phyloP scores from a whole-genome alignment of 352 stramenopile species.

The Pythium periplocum region DNA sequence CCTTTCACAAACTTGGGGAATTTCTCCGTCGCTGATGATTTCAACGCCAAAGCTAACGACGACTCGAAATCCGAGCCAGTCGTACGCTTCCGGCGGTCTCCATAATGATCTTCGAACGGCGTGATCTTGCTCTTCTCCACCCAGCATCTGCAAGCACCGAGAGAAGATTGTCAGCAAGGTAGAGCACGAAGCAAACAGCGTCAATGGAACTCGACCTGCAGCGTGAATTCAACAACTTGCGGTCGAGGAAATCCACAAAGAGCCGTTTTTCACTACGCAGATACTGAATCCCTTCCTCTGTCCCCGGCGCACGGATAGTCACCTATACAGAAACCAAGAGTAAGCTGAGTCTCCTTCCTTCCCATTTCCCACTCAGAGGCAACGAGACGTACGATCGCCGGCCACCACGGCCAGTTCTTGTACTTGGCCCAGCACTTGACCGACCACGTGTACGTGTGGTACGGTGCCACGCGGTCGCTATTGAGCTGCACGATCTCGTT shows the following conservation, averaged over 20 bases:
- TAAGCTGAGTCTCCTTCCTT: neutral
- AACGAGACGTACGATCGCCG: constrained; percentile 41
- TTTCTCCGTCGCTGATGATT: constrained; percentile 37
- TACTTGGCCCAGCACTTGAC: constrained; percentile 84
- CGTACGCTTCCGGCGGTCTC: constrained; percentile 24
- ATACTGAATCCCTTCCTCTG: constrained; percentile 25
- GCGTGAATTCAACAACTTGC: constrained; percentile 14
- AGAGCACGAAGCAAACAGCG: neutral
- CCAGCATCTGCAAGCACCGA: constrained; percentile 32
- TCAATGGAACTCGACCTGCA: constrained; percentile 8
- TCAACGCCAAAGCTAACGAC: constrained; percentile 26
- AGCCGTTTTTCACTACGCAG: constrained; percentile 33
- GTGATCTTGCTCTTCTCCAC: constrained; percentile 31
- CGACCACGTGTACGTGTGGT: constrained; percentile 70
- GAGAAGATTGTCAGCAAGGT: neutral
- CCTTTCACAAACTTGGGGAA: constrained; percentile 46
- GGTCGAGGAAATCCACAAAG: constrained; percentile 58
- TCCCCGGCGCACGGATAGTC: constrained; percentile 57
- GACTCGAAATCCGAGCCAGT: constrained; percentile 37
- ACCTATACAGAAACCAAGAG: constrained; percentile 23
- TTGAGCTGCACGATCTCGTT: constrained; percentile 57
- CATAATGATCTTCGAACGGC: constrained; percentile 33
- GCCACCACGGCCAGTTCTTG: constrained; percentile 73
- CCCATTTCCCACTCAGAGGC: neutral
- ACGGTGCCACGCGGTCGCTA: constrained; percentile 57